phyloP scores from a whole-genome alignment of 257 asterid species.

The Nyctanthes arbortristis region DNA sequence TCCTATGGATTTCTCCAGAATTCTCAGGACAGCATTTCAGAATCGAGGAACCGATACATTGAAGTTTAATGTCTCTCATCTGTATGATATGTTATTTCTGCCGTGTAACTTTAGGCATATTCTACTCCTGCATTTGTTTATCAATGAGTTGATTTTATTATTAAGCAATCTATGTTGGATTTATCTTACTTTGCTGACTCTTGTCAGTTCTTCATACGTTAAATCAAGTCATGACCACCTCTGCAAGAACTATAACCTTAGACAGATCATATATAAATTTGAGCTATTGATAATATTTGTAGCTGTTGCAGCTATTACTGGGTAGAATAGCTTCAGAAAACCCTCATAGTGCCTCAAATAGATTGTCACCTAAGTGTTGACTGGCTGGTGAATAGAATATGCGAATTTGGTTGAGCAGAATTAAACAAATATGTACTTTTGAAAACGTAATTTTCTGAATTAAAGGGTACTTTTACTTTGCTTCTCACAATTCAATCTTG shows the following conservation, averaged over 20 bases:
- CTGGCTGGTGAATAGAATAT: background rate
- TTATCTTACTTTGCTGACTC: slow-evolving; percentile 7
- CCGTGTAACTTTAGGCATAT: slow-evolving; percentile 18
- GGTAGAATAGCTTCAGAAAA: background rate
- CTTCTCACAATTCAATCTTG: background rate
- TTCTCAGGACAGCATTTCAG: slow-evolving; percentile 79
- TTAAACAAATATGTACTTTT: background rate
- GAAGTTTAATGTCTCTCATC: slow-evolving; percentile 77
- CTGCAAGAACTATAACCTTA: slow-evolving; percentile 20
- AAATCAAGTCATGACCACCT: background rate
- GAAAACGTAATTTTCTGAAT: background rate
- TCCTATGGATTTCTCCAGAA: slow-evolving; percentile 81
- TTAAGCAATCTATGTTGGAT: slow-evolving; percentile 1
- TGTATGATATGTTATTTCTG: slow-evolving; percentile 57
- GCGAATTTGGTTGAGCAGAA: slow-evolving; percentile 2
- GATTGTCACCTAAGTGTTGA: background rate
- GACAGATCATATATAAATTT: background rate
- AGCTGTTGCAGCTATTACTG: background rate
- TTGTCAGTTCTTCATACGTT: background rate
- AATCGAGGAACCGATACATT: slow-evolving; percentile 69
- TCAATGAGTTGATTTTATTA: background rate
- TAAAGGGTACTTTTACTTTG: background rate
- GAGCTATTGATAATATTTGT: background rate
- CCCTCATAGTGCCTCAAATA: background rate
- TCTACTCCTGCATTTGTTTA: slow-evolving; percentile 23